Base-by-base conservation (phyloP, 208 protist genomes). In the Wallacemonas collosoma region DNA sequence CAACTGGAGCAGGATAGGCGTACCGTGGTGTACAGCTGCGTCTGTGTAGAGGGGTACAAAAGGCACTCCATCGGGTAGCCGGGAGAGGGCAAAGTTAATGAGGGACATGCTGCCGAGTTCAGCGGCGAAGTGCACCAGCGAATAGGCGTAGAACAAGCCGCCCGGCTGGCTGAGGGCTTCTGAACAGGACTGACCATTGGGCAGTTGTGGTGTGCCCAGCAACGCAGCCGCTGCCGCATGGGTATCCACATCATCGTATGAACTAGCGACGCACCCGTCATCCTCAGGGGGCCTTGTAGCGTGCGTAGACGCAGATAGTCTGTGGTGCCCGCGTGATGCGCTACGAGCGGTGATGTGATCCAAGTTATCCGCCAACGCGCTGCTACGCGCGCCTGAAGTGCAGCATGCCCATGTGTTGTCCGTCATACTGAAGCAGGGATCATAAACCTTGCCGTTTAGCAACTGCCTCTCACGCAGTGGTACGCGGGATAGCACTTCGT, bases 91-190 rank as follows among this genome's bases (percentile, higher is more conserved):
- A 15, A 82, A 63, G 15, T 77, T 54, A 3, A 82, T 36, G 2
- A 77, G 47, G 40, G 8, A 56, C 26, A 77, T 55, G 44, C 80
- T 83, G 2, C 82, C 82, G 43, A 88, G 60, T 63, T 90, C 82
- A 9, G 86, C 79, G 1, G 86, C 79, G 58, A 88, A 90, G 67
- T 88, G 86, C 5, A 74, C 77, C 43, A 81, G 70, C 2, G 80
- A 78, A 71, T 86, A 87, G 47, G 61, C 40, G 57, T 71, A 66
- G 61, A 75, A 71, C 1, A 56, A 53, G 17, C 44, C 63, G 7
- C 26, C 45, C n/a, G 17, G 39, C 36, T 69, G 57, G 26, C 48
- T 15, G 6, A 67, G 36, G 12, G 70, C 60, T 9, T 50, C 26
- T 3, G 7, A 3, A 45, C 44, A 41, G 8, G 2, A 12, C 45